These are phyloP conservation scores for Lodderomyces theae DNA, from an alignment of 1,139 yeast species.

Conservation along the genomic window DNA sequence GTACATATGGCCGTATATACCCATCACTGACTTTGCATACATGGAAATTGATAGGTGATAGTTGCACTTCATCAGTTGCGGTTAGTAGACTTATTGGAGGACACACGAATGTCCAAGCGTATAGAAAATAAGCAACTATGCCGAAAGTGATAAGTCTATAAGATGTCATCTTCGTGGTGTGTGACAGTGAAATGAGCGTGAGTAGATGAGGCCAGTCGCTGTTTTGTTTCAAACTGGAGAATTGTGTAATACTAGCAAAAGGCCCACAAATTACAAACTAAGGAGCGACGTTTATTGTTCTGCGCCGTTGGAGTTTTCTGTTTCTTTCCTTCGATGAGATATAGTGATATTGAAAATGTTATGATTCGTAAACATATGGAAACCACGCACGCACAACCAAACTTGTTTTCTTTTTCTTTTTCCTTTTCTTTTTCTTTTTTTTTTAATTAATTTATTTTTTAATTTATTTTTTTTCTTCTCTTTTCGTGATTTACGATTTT, in stretches of 20 bases:
- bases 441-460: neutral
- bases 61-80: neutral
- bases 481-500: neutral
- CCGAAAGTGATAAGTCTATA: conserved; percentile 2
- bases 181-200: neutral
- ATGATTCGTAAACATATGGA: neutral
- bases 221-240: too few relatives aligned
- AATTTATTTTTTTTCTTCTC: neutral
- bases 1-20: conserved; percentile 13
- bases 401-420: neutral
- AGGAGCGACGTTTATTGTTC: too few relatives aligned
- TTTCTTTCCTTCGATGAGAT: neutral
- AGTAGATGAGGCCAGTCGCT: too few relatives aligned
- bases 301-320: too few relatives aligned
- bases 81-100: conserved; percentile 10
- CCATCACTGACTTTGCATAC: conserved; percentile 13
- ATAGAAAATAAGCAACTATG: conserved; percentile 10
- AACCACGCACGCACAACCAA: neutral
- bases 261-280: too few relatives aligned
- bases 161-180: neutral
- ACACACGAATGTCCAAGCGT: conserved; percentile 16
- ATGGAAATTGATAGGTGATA: conserved; percentile 16
- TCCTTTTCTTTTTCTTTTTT: too few relatives aligned
- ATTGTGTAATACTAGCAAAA: too few relatives aligned
- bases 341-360: too few relatives aligned